Evolutionary conservation across 169 alveolate genomes (phyloP), one percentile per base, ranked within the genome.

Genomic region (Plasmodium vivax): DNA sequence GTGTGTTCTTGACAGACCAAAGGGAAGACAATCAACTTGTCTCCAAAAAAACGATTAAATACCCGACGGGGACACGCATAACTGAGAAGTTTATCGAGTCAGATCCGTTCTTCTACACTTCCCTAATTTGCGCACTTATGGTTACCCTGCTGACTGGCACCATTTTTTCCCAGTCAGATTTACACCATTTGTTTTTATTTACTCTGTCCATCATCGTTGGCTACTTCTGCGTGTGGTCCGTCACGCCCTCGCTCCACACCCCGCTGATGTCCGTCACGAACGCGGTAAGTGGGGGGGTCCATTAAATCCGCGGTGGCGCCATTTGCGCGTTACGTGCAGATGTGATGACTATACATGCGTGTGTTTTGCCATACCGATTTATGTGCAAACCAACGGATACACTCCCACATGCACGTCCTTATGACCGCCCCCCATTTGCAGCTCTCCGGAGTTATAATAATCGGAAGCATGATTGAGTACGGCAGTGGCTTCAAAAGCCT

Each of bases 261-360:
- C 99, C 99, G 23, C 87, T 98, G 72, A 98, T 98, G 98, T 97
- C 99, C 58, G 98, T 97, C 72, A 98, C 99, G 77, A 98, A 98
- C 85, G 99, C 99, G 85, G 97, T 98, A 92, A 93, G 34, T n/a
- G n/a, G 1, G 51, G 8, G 82, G 19, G 3, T 23, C 77, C 77
- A 68, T 68, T 68, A 1, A 2, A 5, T 68, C 1, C 19, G 41
- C 7, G 77, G 5, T 68, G 38, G 1, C 77, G 2, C 77, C 38
- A 23, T 68, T 19, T 12, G 58, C 77, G 23, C 23, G 77, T 19
- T 12, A 10, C 58, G 10, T 47, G 2, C 58, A 47, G 58, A 47
- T 47, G 62, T 23, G 27, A 51, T 51, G 16, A 68, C 23, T 68
- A n/a, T 68, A n/a, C 36, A 0, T 0, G 75, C 3, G 34, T 68